Conservation (phyloP, 1,284 basidiomycete species). For the Leccinum angustisporum region DNA sequence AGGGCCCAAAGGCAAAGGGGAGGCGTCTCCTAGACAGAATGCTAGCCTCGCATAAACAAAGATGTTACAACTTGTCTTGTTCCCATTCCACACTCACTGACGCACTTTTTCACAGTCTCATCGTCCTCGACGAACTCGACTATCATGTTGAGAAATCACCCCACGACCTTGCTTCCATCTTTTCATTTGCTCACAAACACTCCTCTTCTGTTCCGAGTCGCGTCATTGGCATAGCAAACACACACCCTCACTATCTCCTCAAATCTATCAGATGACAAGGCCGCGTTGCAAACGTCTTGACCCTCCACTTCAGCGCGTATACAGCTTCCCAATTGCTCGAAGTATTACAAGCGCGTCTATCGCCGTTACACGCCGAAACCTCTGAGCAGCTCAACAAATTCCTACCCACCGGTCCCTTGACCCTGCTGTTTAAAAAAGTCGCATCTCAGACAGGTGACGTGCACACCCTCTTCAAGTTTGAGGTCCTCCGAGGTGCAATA, state of each 20-base stretch:
- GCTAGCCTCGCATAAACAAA: slow-evolving; percentile 37
- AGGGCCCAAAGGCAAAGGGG: slow-evolving; percentile 39
- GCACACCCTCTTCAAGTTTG: slow-evolving; percentile 69
- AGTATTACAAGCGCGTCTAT: slow-evolving; percentile 63
- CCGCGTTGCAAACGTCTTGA: slow-evolving; percentile 48
- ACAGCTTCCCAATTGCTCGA: slow-evolving; percentile 62
- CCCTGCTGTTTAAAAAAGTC: slow-evolving; percentile 72
- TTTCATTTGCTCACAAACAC: slow-evolving; percentile 56
- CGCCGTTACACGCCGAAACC: slow-evolving; percentile 41
- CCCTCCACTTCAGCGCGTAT: slow-evolving; percentile 77
- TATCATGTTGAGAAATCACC: slow-evolving; percentile 64
- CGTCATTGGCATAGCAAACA: slow-evolving; percentile 75
- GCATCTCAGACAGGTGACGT: slow-evolving; percentile 79
- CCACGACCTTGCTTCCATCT: slow-evolving; percentile 57
- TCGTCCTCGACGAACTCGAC: slow-evolving; percentile 79
- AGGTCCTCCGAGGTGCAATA: slow-evolving; percentile 75
- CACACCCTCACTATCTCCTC: slow-evolving; percentile 65
- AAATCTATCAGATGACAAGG: slow-evolving; percentile 21
- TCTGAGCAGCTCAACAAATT: slow-evolving; percentile 47
- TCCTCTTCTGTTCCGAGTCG: slow-evolving; percentile 53
- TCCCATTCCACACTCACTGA: slow-evolving; percentile 5
- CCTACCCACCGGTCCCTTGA: slow-evolving; percentile 60
- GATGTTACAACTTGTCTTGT: slow-evolving; percentile 50
- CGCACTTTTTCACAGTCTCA: slow-evolving; percentile 45
- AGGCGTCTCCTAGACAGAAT: slow-evolving; percentile 45